Evolutionary conservation across 352 stramenopile genomes (phyloP).

Genomic region (Globisporangium irregulare): DNA sequence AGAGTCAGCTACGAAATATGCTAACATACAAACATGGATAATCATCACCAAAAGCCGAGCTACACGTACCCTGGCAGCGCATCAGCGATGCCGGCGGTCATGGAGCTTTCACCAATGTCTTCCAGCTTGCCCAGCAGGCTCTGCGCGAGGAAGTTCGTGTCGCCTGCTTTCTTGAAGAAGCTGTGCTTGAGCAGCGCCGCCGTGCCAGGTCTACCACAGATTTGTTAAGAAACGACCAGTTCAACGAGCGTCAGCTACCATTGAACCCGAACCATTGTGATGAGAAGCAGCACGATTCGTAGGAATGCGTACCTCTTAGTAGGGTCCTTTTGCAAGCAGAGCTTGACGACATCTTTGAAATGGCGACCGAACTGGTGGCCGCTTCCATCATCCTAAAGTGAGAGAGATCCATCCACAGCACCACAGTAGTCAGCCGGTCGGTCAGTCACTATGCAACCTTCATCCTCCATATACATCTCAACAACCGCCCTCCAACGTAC

Average conservation of each 20-base stretch:
- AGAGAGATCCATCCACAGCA: background rate
- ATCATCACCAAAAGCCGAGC: background rate
- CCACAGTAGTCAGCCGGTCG: background rate
- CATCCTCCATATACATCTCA: background rate
- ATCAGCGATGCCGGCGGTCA: conserved; percentile 80
- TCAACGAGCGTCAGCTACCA: background rate
- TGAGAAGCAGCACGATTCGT: background rate
- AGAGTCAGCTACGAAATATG: background rate
- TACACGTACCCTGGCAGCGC: conserved; percentile 64
- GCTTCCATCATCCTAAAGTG: conserved; percentile 67
- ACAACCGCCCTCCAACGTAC: conserved; percentile 30
- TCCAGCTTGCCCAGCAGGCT: conserved; percentile 76
- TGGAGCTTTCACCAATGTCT: conserved; percentile 87
- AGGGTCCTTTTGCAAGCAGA: conserved; percentile 88
- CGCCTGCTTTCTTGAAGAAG: conserved; percentile 88
- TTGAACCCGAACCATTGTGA: background rate
- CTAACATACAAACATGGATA: background rate
- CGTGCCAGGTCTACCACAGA: conserved; percentile 56
- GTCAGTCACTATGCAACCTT: background rate
- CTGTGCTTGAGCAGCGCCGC: conserved; percentile 84
- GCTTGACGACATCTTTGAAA: conserved; percentile 88
- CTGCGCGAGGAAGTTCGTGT: conserved; percentile 58
- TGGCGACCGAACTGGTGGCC: conserved; percentile 81
- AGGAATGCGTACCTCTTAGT: conserved; percentile 58
- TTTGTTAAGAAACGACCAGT: background rate